These are phyloP conservation scores for Nevesoporus exiguus DNA, from an alignment of 768 basidiomycete genomes.

Conservation along the genomic window DNA sequence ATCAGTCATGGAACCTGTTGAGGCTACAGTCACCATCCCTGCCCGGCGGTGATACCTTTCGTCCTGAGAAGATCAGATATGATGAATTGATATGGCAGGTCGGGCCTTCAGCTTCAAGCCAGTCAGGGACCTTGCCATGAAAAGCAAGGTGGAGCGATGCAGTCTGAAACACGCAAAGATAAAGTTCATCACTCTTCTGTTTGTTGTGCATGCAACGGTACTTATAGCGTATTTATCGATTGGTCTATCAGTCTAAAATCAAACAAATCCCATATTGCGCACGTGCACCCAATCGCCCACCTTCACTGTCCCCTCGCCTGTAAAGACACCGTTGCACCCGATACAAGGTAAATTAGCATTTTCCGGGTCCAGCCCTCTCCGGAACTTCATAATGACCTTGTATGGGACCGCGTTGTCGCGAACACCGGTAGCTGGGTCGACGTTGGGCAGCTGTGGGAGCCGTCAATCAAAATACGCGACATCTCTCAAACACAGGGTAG, in stretches of 20 bases:
- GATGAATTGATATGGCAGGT: conserved; percentile 4
- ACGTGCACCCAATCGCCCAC: conserved; percentile 49
- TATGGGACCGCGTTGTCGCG: conserved; percentile 72
- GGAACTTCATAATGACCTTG: conserved; percentile 73
- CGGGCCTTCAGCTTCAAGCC: no score
- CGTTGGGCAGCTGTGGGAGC: conserved; percentile 61
- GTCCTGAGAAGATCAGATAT: conserved; percentile 17
- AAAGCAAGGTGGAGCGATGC: conserved; percentile 3
- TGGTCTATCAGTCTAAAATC: background rate
- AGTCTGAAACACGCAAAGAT: no score
- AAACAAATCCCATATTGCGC: conserved; percentile 36
- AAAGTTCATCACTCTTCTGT: no score
- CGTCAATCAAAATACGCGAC: conserved; percentile 2
- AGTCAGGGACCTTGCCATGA: background rate
- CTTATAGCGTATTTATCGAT: no score
- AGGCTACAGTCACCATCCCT: no score
- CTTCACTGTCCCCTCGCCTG: conserved; percentile 45
- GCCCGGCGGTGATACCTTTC: background rate
- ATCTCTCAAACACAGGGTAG: conserved; percentile 1
- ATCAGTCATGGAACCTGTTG: background rate
- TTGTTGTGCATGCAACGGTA: no score
- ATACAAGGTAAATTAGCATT: conserved; percentile 55
- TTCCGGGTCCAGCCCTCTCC: conserved; percentile 53
- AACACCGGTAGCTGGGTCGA: conserved; percentile 59
- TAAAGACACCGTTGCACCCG: conserved; percentile 61